A percentile compares a stretch with the other conserved stretches of the same genome.
Conservation (phyloP, 2,329 filamentous ascomycete species). For the Drechslerella stenobrocha region DNA sequence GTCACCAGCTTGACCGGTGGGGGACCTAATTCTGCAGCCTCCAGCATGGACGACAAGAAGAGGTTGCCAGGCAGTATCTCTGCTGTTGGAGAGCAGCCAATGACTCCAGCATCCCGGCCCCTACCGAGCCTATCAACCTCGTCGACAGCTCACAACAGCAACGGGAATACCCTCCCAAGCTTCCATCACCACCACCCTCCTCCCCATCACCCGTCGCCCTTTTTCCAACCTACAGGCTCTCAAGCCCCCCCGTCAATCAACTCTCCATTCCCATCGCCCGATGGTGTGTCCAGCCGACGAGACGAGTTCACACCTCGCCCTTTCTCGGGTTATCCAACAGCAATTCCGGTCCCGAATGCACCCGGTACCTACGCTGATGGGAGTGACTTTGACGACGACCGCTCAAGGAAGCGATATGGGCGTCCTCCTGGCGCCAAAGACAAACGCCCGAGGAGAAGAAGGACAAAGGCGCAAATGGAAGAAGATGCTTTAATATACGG, state of each 20-base stretch:
- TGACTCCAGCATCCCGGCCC: slow-evolving; percentile 11
- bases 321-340: slow-evolving; percentile 28
- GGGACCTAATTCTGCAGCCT: slow-evolving; percentile 23
- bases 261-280: slow-evolving; percentile 44
- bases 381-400: slow-evolving; percentile 38
- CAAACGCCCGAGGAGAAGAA: slow-evolving; percentile 39
- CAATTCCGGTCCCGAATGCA: slow-evolving; percentile 13
- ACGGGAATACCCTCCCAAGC: slow-evolving; percentile 21
- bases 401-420: slow-evolving; percentile 43
- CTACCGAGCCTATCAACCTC: slow-evolving; percentile 26
- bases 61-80: slow-evolving; percentile 34
- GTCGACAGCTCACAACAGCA: slow-evolving; percentile 10
- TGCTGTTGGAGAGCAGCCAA: slow-evolving; percentile 32
- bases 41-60: slow-evolving; percentile 32
- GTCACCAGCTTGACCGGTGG: slow-evolving; percentile 26
- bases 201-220: slow-evolving; percentile 20
- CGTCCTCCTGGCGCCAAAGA: slow-evolving; percentile 46
- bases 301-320: slow-evolving; percentile 42
- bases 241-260: slow-evolving; percentile 23
- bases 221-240: slow-evolving; percentile 24
- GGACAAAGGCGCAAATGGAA: slow-evolving; percentile 48
- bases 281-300: slow-evolving; percentile 34
- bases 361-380: slow-evolving; percentile 28
- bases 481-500: slow-evolving; percentile 46
- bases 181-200: slow-evolving; percentile 39